Percentiles rank a stretch among this genome's conserved stretches.
Evolutionary conservation across 2,329 filamentous ascomycete species (phyloP).

Genomic region (Botrytis cinerea): DNA sequence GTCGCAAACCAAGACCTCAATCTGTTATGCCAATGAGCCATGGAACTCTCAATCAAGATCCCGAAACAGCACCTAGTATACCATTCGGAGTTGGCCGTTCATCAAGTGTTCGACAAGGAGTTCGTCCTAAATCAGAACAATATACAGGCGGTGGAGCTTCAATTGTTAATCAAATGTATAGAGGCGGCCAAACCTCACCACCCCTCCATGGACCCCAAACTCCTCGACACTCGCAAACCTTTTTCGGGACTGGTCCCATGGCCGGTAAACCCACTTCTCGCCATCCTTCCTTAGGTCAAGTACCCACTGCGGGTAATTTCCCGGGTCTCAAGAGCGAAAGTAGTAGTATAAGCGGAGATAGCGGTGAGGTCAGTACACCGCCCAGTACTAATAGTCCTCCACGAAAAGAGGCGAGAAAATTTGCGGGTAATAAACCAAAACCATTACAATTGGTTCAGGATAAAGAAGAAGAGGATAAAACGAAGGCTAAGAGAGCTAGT

Average conservation of each 20-base stretch:
- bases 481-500: constrained; percentile 60
- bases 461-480: constrained; percentile 49
- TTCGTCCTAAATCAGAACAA: constrained; percentile 64
- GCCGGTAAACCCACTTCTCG: constrained; percentile 57
- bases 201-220: constrained; percentile 54
- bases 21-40: constrained; percentile 52
- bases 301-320: constrained; percentile 62
- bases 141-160: constrained; percentile 60
- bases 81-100: constrained; percentile 63
- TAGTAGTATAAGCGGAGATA: constrained; percentile 59
- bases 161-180: constrained; percentile 89
- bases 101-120: constrained; percentile 53
- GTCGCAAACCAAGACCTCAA: constrained; percentile 53
- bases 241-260: constrained; percentile 57
- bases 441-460: constrained; percentile 88
- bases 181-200: constrained; percentile 63
- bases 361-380: constrained; percentile 60
- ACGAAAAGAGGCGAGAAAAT: constrained; percentile 59
- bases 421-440: constrained; percentile 73
- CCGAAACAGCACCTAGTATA: constrained; percentile 74
- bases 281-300: constrained; percentile 51
- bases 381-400: constrained; percentile 53
- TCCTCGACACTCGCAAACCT: constrained; percentile 62
- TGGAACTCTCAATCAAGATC: constrained; percentile 58
- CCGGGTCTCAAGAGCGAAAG: constrained; percentile 59